Conservation (phyloP, 1,139 yeast genomes). For the Kurtzmaniella quercitrusa region DNA sequence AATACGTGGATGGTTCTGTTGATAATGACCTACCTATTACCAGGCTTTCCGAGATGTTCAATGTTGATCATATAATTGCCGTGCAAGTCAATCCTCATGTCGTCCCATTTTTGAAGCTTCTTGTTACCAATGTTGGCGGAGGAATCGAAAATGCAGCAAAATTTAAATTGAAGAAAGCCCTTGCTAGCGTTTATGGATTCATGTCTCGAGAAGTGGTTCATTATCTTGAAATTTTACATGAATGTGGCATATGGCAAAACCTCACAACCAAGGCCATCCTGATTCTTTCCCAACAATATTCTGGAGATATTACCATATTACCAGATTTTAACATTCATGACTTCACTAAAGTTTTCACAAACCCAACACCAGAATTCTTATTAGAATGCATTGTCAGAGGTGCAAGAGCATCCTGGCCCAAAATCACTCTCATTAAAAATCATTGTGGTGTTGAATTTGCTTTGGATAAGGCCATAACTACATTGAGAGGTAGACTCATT, state of each 20-base stretch:
- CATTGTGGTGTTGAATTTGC: slow-evolving; percentile 90
- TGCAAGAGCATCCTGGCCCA: slow-evolving; percentile 92
- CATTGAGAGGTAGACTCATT: slow-evolving; percentile 63
- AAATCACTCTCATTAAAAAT: slow-evolving; percentile 74
- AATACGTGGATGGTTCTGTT: slow-evolving; percentile 93
- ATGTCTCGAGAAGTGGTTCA: slow-evolving; percentile 73
- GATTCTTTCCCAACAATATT: slow-evolving; percentile 77
- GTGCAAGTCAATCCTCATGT: slow-evolving; percentile 97
- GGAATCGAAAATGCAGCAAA: slow-evolving; percentile 59
- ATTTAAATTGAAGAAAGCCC: slow-evolving; percentile 49
- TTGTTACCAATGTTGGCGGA: slow-evolving; percentile 69
- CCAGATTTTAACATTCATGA: slow-evolving; percentile 67
- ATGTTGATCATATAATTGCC: slow-evolving; percentile 94
- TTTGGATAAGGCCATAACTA: slow-evolving; percentile 71
- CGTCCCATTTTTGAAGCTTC: slow-evolving; percentile 73
- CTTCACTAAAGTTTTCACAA: slow-evolving; percentile 59
- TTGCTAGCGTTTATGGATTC: slow-evolving; percentile 58
- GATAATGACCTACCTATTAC: slow-evolving; percentile 91
- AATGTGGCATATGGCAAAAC: slow-evolving; percentile 72
- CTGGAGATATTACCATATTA: slow-evolving; percentile 89
- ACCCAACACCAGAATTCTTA: slow-evolving; percentile 77
- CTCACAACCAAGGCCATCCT: slow-evolving; percentile 70
- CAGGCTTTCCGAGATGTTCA: slow-evolving; percentile 89
- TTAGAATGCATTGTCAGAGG: slow-evolving; percentile 74
- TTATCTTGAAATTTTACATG: slow-evolving; percentile 65